Conservation (phyloP, 164 flowering plant genomes). For the Umbilicus rupestris region DNA sequence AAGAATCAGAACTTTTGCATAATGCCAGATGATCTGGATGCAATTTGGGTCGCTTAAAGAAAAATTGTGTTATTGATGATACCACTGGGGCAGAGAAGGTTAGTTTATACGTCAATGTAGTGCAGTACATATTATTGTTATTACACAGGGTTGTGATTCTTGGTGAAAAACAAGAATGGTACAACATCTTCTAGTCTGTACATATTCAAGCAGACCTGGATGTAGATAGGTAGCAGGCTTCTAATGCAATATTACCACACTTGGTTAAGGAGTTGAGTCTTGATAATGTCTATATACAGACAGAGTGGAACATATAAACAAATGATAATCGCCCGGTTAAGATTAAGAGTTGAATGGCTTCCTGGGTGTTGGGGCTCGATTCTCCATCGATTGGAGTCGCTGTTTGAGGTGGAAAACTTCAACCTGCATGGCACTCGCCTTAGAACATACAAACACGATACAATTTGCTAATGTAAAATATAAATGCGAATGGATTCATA, state of each 20-base stretch:
- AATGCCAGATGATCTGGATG: constrained; percentile 97
- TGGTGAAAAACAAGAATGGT: too few species aligned
- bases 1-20: constrained; percentile 85
- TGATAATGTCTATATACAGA: background rate
- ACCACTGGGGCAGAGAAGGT: constrained; percentile 98
- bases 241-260: background rate
- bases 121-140: too few species aligned
- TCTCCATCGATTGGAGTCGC: constrained; percentile 82
- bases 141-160: too few species aligned
- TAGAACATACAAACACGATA: background rate
- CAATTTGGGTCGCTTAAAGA: constrained; percentile 95
- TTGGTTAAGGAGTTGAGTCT: background rate
- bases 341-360: constrained; percentile 35
- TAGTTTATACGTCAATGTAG: constrained; percentile 1
- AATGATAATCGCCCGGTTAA: background rate
- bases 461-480: background rate
- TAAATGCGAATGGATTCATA: background rate
- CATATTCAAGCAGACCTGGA: too few species aligned
- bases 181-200: too few species aligned
- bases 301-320: constrained; percentile 1
- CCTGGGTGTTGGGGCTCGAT: constrained; percentile 85
- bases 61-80: constrained; percentile 97
- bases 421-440: constrained; percentile 40
- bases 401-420: constrained; percentile 97
- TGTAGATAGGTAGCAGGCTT: background rate